Evolutionary conservation across 1,284 basidiomycete species (phyloP), one percentile per base, ranked within the genome.

Genomic region (Naganishia liquefaciens): DNA sequence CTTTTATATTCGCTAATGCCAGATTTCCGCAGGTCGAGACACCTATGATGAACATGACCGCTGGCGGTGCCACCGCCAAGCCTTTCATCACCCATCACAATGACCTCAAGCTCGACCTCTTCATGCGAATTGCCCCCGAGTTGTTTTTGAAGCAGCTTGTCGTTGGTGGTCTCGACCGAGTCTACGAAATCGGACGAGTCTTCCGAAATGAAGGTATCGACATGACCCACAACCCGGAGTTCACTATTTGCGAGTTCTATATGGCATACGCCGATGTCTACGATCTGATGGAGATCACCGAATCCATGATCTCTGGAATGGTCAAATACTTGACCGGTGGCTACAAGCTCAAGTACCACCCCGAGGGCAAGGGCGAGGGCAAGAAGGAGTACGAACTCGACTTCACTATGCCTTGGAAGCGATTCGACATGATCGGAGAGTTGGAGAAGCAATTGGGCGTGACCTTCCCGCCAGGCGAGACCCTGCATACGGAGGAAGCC

Each of bases 201-300:
- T 99, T 99, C 86, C 83, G 96, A 64, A 99, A 99, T 80, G 96
- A 99, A 79, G 91, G 93, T 60, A 99, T 99, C 77, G 96, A 99
- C 81, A 83, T 98, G 73, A 99, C 95, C 28, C 93, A 96, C 80
- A 96, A 96, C 80, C 93, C 93, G 69, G 92, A 95, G 77, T 95
- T 96, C 82, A 92, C 92, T 23, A 96, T 98, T 80, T 99, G 95
- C 85, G 95, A 99, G 82, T 99, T 99, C 81, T 99, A 99, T 79
- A 99, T 99, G 95, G 95, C 95, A 30, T 99, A 98, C 76, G 95
- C 95, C 69, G 95, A 99, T 80, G 96, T 97, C 93, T 91, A 94
- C 82, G 96, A 99, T 77, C 70, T 99, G 68, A 98, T 99, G 95
- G 94, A 98, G 66, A 85, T 99, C 70, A 99, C 95, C 42, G 96